phyloP scores from a whole-genome alignment of 495 filamentous ascomycete genomes.

The Chlorociboria aeruginascens region DNA sequence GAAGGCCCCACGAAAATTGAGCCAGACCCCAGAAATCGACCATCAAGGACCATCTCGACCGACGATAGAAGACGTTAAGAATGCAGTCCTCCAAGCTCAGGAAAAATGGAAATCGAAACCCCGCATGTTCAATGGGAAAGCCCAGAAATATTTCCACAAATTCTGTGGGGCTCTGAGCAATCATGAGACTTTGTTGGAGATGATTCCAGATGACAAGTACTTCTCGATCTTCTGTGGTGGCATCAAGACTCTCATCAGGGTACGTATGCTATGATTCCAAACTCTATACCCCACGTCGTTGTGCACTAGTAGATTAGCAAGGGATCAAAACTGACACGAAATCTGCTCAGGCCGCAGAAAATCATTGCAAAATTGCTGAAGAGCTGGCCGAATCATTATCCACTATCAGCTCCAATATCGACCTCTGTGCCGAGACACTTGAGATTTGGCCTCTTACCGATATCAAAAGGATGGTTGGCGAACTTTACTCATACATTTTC shows the following conservation, averaged over 20 bases:
- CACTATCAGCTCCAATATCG: not conserved
- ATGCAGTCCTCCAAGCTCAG: not conserved
- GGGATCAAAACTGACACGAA: not conserved
- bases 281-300: too few relatives aligned
- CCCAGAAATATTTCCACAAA: not conserved
- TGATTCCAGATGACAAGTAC: not conserved
- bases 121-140: not conserved
- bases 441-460: not conserved
- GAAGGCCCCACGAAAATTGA: too few relatives aligned
- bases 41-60: too few relatives aligned
- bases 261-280: not conserved
- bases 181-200: not conserved
- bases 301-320: too few relatives aligned
- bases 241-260: conserved; percentile 1
- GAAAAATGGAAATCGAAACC: not conserved
- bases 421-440: not conserved
- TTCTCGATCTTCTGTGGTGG: not conserved
- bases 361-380: conserved; percentile 4
- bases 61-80: not conserved
- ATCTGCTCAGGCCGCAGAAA: conserved; percentile 1
- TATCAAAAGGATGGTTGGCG: not conserved
- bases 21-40: too few relatives aligned
- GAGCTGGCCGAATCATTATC: not conserved
- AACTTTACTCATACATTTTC: conserved; percentile 3
- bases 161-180: not conserved